Evolutionary conservation across 23 red algal genomes (phyloP).

Genomic region (Agarophyton chilense): DNA sequence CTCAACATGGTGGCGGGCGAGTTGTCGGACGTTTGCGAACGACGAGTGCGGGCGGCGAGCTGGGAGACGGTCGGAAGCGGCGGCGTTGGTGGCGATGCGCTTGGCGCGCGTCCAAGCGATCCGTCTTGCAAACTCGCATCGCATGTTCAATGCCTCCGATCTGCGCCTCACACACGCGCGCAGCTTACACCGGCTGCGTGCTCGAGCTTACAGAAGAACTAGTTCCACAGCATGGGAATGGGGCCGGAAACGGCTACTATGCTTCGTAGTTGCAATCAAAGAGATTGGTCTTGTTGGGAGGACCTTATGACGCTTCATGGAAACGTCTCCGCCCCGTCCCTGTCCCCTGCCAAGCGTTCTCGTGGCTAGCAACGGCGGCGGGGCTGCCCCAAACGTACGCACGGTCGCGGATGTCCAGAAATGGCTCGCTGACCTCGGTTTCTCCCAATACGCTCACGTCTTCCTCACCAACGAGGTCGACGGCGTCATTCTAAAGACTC

Average conservation of each 20-base stretch:
- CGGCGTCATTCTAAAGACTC: constrained; percentile 67
- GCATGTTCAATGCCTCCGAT: constrained; percentile 10
- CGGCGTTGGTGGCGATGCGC: neutral
- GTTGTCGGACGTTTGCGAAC: neutral
- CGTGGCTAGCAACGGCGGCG: neutral
- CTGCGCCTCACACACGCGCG: neutral
- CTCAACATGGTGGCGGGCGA: constrained; percentile 30
- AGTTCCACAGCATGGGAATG: too few species aligned
- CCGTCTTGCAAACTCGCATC: too few species aligned
- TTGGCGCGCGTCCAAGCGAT: too few species aligned
- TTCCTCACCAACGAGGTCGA: constrained; percentile 77
- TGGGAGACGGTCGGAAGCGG: neutral
- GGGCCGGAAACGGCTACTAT: too few species aligned
- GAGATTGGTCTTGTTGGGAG: too few species aligned
- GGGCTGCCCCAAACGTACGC: neutral
- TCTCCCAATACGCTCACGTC: constrained; percentile 44
- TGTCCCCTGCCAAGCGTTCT: neutral
- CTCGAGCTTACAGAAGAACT: neutral
- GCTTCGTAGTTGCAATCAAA: too few species aligned
- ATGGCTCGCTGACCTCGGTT: constrained; percentile 61
- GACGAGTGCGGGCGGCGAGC: neutral
- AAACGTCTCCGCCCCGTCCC: neutral
- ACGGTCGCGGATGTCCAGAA: constrained; percentile 60
- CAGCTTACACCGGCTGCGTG: neutral
- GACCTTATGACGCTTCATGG: too few species aligned